A percentile compares a stretch with the other conserved stretches of the same genome.
Conservation (phyloP, 331 rosid genomes). For the Erythrophleum ivorense region DNA sequence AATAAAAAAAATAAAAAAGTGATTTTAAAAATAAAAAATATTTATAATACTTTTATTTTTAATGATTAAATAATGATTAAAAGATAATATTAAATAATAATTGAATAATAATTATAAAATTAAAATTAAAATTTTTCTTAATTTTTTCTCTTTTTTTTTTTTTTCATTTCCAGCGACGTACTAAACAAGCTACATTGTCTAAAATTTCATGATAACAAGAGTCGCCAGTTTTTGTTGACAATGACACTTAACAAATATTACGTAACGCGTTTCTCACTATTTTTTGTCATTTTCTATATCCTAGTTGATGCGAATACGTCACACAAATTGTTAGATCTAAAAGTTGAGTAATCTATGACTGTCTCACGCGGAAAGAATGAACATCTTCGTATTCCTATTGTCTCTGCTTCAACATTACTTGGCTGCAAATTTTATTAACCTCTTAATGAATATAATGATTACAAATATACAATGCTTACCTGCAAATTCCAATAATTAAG, state of each 20-base stretch:
- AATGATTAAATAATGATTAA: too few species aligned
- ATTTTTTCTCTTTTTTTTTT: too few species aligned
- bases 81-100: too few species aligned
- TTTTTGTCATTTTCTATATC: neutral
- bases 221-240: neutral
- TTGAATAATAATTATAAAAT: too few species aligned
- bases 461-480: neutral
- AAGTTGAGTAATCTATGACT: conserved; percentile 24
- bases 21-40: too few species aligned
- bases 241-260: conserved; percentile 16
- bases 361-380: conserved; percentile 42
- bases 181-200: too few species aligned
- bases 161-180: too few species aligned
- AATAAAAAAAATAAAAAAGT: too few species aligned
- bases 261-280: conserved; percentile 35
- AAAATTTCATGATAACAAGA: neutral
- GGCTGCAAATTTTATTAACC: neutral
- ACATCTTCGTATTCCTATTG: neutral
- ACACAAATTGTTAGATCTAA: neutral
- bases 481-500: neutral
- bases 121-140: too few species aligned
- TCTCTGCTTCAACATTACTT: neutral
- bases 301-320: neutral
- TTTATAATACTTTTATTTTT: too few species aligned
- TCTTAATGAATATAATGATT: neutral